phyloP scores from a whole-genome alignment of 306 rosid genomes.

The Boehmeria nivea region DNA sequence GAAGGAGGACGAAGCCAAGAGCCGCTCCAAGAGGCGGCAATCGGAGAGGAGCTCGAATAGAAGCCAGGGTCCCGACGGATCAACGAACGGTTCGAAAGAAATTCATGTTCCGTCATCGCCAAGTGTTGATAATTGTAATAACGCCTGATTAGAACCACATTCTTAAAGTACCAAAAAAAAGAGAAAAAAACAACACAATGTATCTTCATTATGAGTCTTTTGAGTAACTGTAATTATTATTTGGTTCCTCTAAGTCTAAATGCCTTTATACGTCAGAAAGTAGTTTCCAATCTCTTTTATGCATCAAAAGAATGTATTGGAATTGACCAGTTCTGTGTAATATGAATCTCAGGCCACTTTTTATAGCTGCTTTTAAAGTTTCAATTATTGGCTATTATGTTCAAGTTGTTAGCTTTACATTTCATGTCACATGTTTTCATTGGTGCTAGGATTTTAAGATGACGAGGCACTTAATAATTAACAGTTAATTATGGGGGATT shows the following conservation, averaged over 20 bases:
- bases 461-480: no score
- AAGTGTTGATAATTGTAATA: not conserved
- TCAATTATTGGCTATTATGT: not conserved
- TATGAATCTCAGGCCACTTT: not conserved
- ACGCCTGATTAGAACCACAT: not conserved
- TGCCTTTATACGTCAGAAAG: no score
- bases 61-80: conserved; percentile 30
- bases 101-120: not conserved
- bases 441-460: not conserved
- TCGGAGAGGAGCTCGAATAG: conserved; percentile 56
- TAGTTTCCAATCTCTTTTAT: no score
- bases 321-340: no score
- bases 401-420: not conserved
- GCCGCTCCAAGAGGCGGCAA: conserved; percentile 50
- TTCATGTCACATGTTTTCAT: no score
- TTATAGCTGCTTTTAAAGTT: not conserved
- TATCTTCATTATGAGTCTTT: not conserved
- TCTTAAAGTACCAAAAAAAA: no score
- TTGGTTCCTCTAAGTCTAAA: no score
- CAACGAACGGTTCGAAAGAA: conserved; percentile 9
- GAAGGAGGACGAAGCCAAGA: conserved; percentile 50
- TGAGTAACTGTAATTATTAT: no score
- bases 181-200: not conserved
- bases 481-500: no score
- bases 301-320: no score